Conservation (phyloP, 306 rosid species). For the Sicyos baderoa region DNA sequence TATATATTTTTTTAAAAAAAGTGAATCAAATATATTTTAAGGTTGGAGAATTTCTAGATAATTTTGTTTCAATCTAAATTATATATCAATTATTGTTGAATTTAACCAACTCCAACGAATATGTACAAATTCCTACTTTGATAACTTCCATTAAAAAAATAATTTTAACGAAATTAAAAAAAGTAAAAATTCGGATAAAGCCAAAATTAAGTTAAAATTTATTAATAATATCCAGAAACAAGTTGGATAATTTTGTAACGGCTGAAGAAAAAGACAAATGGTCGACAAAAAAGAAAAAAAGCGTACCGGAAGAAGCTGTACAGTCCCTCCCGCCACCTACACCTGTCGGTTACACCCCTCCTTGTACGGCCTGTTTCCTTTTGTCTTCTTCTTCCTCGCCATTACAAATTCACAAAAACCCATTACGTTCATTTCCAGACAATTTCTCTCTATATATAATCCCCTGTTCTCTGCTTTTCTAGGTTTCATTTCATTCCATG, state of each 20-base stretch:
- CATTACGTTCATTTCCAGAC: neutral
- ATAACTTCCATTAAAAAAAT: too few species aligned
- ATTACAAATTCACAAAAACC: neutral
- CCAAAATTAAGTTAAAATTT: neutral
- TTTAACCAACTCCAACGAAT: too few species aligned
- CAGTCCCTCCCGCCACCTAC: conserved; percentile 19
- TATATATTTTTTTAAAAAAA: too few species aligned
- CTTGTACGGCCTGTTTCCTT: conserved; percentile 30
- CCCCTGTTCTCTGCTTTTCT: neutral
- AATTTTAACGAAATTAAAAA: too few species aligned
- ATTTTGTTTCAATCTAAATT: too few species aligned
- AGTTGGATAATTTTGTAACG: conserved; percentile 20
- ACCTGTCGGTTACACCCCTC: conserved; percentile 15
- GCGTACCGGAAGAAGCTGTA: conserved; percentile 12
- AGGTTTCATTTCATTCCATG: neutral
- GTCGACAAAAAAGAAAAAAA: conserved; percentile 20
- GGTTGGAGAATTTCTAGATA: too few species aligned
- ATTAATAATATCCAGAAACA: neutral
- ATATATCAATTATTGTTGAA: too few species aligned
- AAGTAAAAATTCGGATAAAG: too few species aligned
- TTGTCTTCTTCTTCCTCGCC: conserved; percentile 9
- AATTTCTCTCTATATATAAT: neutral
- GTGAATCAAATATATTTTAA: too few species aligned
- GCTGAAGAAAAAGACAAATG: conserved; percentile 18
- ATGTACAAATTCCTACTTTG: too few species aligned